These are phyloP conservation scores for Tetrapisispora phaffii DNA, from an alignment of 805 yeast species.

Conservation along the genomic window DNA sequence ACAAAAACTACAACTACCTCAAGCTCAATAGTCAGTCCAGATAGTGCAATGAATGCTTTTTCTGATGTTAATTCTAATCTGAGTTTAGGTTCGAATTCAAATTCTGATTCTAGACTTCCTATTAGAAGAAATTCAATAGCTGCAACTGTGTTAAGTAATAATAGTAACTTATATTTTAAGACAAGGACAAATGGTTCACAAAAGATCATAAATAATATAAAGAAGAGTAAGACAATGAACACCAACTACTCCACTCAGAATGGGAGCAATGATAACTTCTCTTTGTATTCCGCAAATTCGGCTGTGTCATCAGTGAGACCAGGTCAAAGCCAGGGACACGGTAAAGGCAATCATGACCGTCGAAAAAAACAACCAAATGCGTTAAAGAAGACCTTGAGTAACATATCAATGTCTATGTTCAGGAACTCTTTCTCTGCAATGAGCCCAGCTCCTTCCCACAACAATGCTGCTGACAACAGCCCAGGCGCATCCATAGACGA, in stretches of 20 bases:
- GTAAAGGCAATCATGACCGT: neutral
- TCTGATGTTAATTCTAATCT: neutral
- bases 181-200: constrained; percentile 1
- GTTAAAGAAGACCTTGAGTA: constrained; percentile 19
- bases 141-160: neutral
- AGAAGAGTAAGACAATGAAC: neutral
- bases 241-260: neutral
- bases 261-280: constrained; percentile 1
- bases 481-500: neutral
- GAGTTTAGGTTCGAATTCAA: neutral
- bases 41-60: neutral
- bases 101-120: too few relatives aligned
- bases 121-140: neutral
- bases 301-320: neutral
- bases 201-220: neutral
- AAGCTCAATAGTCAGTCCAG: neutral
- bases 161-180: constrained; percentile 1
- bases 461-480: neutral
- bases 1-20: too few relatives aligned
- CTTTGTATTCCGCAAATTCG: neutral
- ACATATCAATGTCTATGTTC: constrained; percentile 13
- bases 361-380: constrained; percentile 1
- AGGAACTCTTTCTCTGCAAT: constrained; percentile 1
- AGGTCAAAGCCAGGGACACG: neutral
- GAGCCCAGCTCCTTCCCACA: constrained; percentile 1